phyloP scores from a whole-genome alignment of 257 asterid species.

The Datura wrightii region DNA sequence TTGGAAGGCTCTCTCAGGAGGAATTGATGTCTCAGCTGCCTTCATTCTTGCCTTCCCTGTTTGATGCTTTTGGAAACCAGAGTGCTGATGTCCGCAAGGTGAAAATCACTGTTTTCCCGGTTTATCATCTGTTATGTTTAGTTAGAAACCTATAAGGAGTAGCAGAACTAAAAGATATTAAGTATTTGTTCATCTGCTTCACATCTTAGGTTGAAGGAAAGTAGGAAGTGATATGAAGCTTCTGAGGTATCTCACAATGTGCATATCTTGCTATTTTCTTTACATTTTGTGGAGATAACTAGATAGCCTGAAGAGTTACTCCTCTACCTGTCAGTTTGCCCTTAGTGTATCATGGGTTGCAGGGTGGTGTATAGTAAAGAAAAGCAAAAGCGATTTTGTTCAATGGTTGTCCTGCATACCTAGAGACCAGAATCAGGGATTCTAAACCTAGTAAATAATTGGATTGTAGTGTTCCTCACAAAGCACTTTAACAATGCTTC shows the following conservation, averaged over 20 bases:
- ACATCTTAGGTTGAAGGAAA: neutral
- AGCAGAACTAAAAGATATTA: neutral
- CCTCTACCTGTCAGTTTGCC: neutral
- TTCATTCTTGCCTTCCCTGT: conserved; percentile 91
- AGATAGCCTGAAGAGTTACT: conserved; percentile 1
- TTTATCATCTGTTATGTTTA: neutral
- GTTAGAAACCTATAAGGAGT: neutral
- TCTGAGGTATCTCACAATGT: neutral
- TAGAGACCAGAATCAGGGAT: neutral
- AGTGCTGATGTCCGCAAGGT: conserved; percentile 99
- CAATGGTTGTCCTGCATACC: neutral
- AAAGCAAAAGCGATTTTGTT: neutral
- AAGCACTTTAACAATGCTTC: neutral
- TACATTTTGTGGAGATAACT: neutral
- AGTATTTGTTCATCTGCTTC: neutral
- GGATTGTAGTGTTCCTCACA: neutral
- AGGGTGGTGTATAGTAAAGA: neutral
- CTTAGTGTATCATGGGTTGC: neutral
- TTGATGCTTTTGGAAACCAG: conserved; percentile 96
- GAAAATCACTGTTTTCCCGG: neutral
- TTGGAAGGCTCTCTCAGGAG: conserved; percentile 92
- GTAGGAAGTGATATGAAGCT: neutral
- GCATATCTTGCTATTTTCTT: neutral
- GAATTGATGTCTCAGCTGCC: conserved; percentile 86
- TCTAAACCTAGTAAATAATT: neutral